Evolutionary conservation across 2,329 filamentous ascomycete species (phyloP).

Genomic region (Ophidiomyces ophidiicola): DNA sequence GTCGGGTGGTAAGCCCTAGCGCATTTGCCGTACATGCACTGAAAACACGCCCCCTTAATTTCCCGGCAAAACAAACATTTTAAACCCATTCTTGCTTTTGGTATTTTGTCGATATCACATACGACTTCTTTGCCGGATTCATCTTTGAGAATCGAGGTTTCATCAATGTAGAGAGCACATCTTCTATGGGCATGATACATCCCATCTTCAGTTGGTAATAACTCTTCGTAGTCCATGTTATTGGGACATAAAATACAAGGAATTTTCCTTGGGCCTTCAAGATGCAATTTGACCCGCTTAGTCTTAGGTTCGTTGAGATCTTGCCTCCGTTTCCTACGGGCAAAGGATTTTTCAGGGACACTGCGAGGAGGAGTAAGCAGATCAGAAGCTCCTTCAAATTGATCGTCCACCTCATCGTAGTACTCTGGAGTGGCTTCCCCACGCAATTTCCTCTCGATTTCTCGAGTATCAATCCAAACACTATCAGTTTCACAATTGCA

Average conservation of each 20-base stretch:
- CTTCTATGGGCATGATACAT: slow-evolving; percentile 68
- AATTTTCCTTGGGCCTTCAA: slow-evolving; percentile 58
- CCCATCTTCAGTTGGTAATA: slow-evolving; percentile 80
- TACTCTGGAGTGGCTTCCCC: slow-evolving; percentile 57
- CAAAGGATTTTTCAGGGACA: slow-evolving; percentile 55
- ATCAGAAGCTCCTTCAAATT: slow-evolving; percentile 52
- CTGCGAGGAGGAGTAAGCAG: slow-evolving; percentile 68
- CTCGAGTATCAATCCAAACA: slow-evolving; percentile 94
- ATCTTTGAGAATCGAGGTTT: slow-evolving; percentile 69
- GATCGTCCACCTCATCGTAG: slow-evolving; percentile 40
- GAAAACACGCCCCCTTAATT: slow-evolving; percentile 90
- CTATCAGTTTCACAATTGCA: slow-evolving; percentile 96
- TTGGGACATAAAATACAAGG: slow-evolving; percentile 91
- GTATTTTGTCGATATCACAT: slow-evolving; percentile 66
- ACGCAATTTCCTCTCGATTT: slow-evolving; percentile 85
- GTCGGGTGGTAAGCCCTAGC: slow-evolving; percentile 88
- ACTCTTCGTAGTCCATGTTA: slow-evolving; percentile 64
- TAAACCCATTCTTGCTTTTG: slow-evolving; percentile 75
- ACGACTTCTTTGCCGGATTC: slow-evolving; percentile 59
- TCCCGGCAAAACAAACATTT: slow-evolving; percentile 93
- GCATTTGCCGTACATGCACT: slow-evolving; percentile 92
- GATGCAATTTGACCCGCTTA: slow-evolving; percentile 65
- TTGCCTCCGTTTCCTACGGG: slow-evolving; percentile 60
- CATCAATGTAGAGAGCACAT: slow-evolving; percentile 82
- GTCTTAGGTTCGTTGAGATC: slow-evolving; percentile 45